Base-by-base conservation (phyloP, 306 rosid genomes). In the Gastrolobium bilobum region DNA sequence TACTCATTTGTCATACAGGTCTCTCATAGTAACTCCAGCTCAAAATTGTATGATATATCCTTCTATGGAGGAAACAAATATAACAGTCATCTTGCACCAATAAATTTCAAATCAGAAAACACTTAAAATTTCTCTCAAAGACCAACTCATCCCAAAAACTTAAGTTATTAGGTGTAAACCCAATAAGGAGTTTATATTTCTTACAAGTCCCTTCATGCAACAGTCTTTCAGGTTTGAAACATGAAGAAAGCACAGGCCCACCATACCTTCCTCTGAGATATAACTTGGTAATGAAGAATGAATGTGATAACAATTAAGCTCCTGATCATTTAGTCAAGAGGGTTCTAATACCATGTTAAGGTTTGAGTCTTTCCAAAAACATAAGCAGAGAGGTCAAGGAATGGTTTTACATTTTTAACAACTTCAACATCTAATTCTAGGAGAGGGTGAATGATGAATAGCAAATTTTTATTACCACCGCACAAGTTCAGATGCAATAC, bases 61-160 rank as follows among this genome's bases (percentile, higher is more conserved):
- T 44, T 73, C 54, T 8, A 59, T 75, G 75, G 58, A 79, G 68
- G 70, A 58, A 48, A 48, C 47, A 47, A 79, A 62, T 50, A 68
- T 34, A 13, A 75, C 63, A 39, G 46, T 43, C 56, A 79, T 20
- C 63, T 33, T 20, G 59, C 42, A 39, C 13, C 64, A 60, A 26
- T n/a, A 20, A 14, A 54, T 7, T 59, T 73, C 58, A 34, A 73
- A 73, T 31, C 69, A 52, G 53, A 48, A 52, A 42, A 60, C 76
- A 63, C 58, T 7, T 15, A 35, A 68, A 72, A 79, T 13, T 78
- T 73, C 20, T 60, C 54, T 63, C 50, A 72, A 61, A 29, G 47
- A 61, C 38, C 35, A 46, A 37, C 13, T 58, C 30, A 58, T 61
- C 71, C 37, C 65, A 38, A 59, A 70, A 69, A 50, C 33, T 43